phyloP scores from a whole-genome alignment of 495 filamentous ascomycete genomes.

The Podospora comata region DNA sequence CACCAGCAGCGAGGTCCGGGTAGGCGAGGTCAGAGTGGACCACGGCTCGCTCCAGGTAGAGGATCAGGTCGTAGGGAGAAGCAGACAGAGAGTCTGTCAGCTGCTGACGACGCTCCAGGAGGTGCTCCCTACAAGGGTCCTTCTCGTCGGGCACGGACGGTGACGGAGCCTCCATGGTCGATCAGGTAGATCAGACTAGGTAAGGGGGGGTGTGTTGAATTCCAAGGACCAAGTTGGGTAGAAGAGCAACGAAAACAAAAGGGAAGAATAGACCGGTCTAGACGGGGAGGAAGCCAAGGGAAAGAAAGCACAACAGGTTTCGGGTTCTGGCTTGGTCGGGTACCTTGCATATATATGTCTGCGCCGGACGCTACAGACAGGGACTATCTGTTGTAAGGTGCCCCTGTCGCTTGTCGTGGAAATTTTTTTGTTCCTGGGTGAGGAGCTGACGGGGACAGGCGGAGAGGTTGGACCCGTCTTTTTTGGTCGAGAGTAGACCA shows the following conservation, averaged over 20 bases:
- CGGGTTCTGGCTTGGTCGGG: background rate
- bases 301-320: slow-evolving; percentile 5
- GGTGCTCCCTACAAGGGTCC: slow-evolving; percentile 35
- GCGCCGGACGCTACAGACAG: background rate
- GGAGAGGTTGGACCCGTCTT: too few relatives aligned
- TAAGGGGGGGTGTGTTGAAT: slow-evolving; percentile 6
- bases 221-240: slow-evolving; percentile 2
- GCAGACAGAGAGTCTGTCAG: slow-evolving; percentile 48
- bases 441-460: background rate
- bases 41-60: slow-evolving; percentile 68
- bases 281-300: slow-evolving; percentile 12
- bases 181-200: slow-evolving; percentile 8
- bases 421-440: background rate
- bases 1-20: slow-evolving; percentile 83
- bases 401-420: background rate
- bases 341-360: slow-evolving; percentile 11
- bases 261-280: slow-evolving; percentile 26
- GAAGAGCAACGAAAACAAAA: slow-evolving; percentile 4
- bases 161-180: slow-evolving; percentile 40
- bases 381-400: background rate
- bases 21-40: slow-evolving; percentile 74
- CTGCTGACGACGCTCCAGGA: slow-evolving; percentile 45
- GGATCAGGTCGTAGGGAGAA: slow-evolving; percentile 72
- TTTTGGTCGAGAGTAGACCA: background rate
- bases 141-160: slow-evolving; percentile 33